Base-by-base conservation (phyloP, 805 yeast species). In the Pichia deserticola region DNA sequence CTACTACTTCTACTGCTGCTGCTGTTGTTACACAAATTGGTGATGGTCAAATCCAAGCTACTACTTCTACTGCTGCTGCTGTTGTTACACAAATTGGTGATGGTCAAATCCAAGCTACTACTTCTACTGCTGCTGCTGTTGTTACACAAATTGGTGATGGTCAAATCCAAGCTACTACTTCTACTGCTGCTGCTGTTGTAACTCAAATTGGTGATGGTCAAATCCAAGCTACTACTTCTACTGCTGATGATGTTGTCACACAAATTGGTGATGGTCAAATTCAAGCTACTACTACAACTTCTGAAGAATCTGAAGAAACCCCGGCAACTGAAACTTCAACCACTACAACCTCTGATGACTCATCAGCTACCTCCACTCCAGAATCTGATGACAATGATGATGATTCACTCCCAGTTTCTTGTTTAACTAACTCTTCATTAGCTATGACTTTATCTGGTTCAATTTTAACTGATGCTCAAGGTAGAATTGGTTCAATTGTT, bases 11-110 rank as follows among this genome's bases (percentile, higher is more conserved):
- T 35, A 44, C 57, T 11, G 33, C 55, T n/a, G 40, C 56, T n/a
- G 40, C 50, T 33, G 70, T 75, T 44, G 66, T 71, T 46, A 69
- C 81, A 54, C 84, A 78, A 67, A 79, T 80, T 51, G 74, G 75
- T 58, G 86, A 80, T 57, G 84, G 84, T 60, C 84, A 79, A 68
- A 69, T 79, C 61, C 84, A 79, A 65, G 74, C 76, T 42, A 68
- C 75, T 2, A 20, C 20, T 20, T 2, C 2, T 2, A 20, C 20
- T 3, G 20, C 20, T 20, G 20, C 20, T 20, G 20, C 20, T 20
- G 20, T 20, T 20, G 20, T 20, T 2, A 20, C 20, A 20, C 20
- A 20, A 20, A 20, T 20, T 20, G 20, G 20, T 20, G 20, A 20
- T 20, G 20, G 20, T 20, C 20, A 20, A 20, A 20, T 20, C 3